Percentiles rank a stretch among this genome's conserved stretches.
Evolutionary conservation across 768 basidiomycete species (phyloP).

Genomic region (Rhodotorula graminis): DNA sequence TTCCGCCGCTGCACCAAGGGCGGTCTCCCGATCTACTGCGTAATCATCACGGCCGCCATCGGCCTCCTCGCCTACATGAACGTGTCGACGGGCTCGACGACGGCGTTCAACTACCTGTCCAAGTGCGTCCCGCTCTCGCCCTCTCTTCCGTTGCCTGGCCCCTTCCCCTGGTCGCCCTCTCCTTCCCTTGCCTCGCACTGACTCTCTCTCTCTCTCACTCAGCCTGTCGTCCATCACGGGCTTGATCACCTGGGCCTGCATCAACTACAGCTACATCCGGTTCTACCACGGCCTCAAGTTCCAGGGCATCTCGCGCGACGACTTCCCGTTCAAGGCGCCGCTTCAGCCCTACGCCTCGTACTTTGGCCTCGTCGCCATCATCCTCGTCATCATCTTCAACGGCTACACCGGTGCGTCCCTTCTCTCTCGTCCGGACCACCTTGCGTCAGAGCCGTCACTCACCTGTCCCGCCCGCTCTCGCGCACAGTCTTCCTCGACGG

Average conservation of each 20-base stretch:
- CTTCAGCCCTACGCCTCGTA: slow-evolving; percentile 54
- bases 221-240: slow-evolving; percentile 35
- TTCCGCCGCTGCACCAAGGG: slow-evolving; percentile 60
- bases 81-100: slow-evolving; percentile 48
- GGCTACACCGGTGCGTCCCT: slow-evolving; percentile 18
- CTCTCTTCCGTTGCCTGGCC: not conserved
- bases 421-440: not conserved
- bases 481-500: slow-evolving; percentile 1
- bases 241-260: slow-evolving; percentile 75
- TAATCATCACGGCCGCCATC: slow-evolving; percentile 65
- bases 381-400: slow-evolving; percentile 43
- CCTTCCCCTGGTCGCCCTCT: too few species aligned
- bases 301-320: slow-evolving; percentile 69
- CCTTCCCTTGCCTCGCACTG: not conserved
- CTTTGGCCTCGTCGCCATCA: slow-evolving; percentile 35
- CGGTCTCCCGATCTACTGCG: slow-evolving; percentile 71
- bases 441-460: too few species aligned
- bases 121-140: not conserved
- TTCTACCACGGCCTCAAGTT: slow-evolving; percentile 74
- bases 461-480: not conserved
- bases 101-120: slow-evolving; percentile 33
- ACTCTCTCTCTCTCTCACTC: not conserved
- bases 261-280: slow-evolving; percentile 68
- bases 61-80: slow-evolving; percentile 63
- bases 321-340: slow-evolving; percentile 64